Percentiles rank a stretch among this genome's conserved stretches.
phyloP scores from a whole-genome alignment of 306 rosid species.

The Mimosa pudica region DNA sequence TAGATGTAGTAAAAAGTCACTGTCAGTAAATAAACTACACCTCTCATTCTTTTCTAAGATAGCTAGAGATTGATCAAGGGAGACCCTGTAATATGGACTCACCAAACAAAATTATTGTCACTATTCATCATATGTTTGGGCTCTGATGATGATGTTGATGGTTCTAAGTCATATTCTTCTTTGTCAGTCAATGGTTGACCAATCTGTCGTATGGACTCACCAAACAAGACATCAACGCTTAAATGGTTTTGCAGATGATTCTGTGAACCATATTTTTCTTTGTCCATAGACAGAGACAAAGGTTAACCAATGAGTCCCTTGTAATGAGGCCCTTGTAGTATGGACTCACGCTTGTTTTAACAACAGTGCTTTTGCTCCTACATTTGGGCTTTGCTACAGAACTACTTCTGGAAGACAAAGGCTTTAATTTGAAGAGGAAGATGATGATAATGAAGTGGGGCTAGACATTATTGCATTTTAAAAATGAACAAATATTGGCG shows the following conservation, averaged over 20 bases:
- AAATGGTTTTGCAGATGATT: neutral
- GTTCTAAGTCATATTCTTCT: neutral
- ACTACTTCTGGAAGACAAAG: constrained; percentile 1
- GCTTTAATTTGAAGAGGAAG: neutral
- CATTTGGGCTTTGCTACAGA: neutral
- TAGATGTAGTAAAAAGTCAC: too few species aligned
- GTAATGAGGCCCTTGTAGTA: constrained; percentile 43
- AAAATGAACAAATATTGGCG: neutral
- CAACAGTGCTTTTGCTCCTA: neutral
- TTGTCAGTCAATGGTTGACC: neutral
- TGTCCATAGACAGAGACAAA: constrained; percentile 38
- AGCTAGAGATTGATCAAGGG: too few species aligned
- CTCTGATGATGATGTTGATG: neutral
- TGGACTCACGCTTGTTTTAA: constrained; percentile 15
- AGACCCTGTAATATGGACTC: too few species aligned
- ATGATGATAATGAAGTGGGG: neutral
- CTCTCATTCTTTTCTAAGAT: too few species aligned
- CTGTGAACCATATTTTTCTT: neutral
- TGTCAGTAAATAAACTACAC: too few species aligned
- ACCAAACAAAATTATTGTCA: too few species aligned
- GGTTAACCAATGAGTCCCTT: constrained; percentile 44
- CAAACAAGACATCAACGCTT: neutral
- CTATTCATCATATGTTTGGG: neutral
- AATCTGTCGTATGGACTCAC: neutral
- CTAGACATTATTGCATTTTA: neutral